Evolutionary conservation across 768 basidiomycete species (phyloP).

Genomic region (Tricholoma hemisulphureum): DNA sequence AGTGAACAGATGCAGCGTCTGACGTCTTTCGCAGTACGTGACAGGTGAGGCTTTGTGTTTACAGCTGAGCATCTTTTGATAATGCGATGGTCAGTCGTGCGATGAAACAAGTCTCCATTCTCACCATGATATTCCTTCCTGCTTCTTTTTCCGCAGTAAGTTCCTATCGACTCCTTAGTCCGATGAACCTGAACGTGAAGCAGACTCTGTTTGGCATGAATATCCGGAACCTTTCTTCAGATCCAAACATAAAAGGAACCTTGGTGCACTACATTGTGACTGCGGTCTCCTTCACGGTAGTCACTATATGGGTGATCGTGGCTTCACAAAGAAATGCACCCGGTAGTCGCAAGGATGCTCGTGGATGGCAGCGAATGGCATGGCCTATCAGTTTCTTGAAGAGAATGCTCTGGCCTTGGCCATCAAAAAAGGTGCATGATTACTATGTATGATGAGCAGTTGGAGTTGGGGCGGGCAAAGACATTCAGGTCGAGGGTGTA

Average conservation of each 20-base stretch:
- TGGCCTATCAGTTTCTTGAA: slow-evolving; percentile 9
- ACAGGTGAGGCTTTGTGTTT: slow-evolving; percentile 31
- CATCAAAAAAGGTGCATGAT: too few species aligned
- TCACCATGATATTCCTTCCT: slow-evolving; percentile 51
- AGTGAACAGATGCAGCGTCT: slow-evolving; percentile 49
- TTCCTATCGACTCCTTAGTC: background rate
- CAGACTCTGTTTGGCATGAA: slow-evolving; percentile 43
- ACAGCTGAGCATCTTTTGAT: background rate
- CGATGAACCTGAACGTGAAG: background rate
- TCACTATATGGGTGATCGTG: slow-evolving; percentile 47
- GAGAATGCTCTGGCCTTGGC: background rate
- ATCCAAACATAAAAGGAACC: slow-evolving; percentile 26
- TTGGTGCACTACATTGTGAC: slow-evolving; percentile 38
- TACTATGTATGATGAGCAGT: too few species aligned
- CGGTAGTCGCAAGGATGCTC: background rate
- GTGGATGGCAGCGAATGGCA: slow-evolving; percentile 11
- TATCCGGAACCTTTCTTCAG: slow-evolving; percentile 30
- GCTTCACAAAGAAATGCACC: slow-evolving; percentile 36
- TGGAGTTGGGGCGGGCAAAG: too few species aligned
- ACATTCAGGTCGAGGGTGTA: too few species aligned
- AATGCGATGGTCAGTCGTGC: slow-evolving; percentile 11
- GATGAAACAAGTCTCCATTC: slow-evolving; percentile 44
- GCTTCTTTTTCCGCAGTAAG: slow-evolving; percentile 36
- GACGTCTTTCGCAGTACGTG: slow-evolving; percentile 46
- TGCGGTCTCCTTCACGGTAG: slow-evolving; percentile 39